Evolutionary conservation across 768 basidiomycete genomes (phyloP).

Genomic region (Tremella fuciformis): DNA sequence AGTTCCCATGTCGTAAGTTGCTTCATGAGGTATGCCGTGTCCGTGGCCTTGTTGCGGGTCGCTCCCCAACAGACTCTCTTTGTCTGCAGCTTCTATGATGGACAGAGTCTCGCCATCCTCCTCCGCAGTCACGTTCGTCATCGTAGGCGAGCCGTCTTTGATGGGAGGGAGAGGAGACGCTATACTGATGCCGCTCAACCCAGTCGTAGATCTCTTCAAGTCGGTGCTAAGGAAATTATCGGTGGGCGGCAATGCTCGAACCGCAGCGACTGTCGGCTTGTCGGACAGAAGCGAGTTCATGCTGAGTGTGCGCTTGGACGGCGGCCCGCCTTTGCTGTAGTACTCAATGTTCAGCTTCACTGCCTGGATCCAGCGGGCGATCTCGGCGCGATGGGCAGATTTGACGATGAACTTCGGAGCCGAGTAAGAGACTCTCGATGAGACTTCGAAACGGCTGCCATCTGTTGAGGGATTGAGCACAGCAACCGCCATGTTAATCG

Average conservation of each 20-base stretch:
- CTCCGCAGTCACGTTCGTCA: conserved; percentile 9
- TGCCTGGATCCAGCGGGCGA: conserved; percentile 78
- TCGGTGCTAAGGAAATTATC: conserved; percentile 38
- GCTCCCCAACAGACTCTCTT: conserved; percentile 25
- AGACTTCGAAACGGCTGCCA: conserved; percentile 75
- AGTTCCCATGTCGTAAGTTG: conserved; percentile 45
- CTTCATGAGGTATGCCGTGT: conserved; percentile 38
- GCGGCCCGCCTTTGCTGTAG: conserved; percentile 54
- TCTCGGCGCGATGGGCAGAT: conserved; percentile 79
- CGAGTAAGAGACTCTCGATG: conserved; percentile 52
- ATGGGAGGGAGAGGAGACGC: conserved; percentile 1
- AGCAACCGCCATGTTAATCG: conserved; percentile 81
- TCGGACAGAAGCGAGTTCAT: conserved; percentile 12
- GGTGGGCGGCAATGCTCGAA: conserved; percentile 25
- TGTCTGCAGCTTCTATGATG: conserved; percentile 34
- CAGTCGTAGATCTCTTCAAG: conserved; percentile 29
- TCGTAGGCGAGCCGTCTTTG: conserved; percentile 13
- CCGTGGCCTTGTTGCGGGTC: not conserved
- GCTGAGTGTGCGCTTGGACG: conserved; percentile 14
- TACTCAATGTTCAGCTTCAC: conserved; percentile 72
- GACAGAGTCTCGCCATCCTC: conserved; percentile 32
- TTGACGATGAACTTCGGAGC: conserved; percentile 51
- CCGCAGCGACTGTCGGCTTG: conserved; percentile 4
- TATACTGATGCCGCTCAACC: conserved; percentile 28
- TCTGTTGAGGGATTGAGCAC: conserved; percentile 56